A percentile compares a stretch with the other conserved stretches of the same genome.
Evolutionary conservation across 176 grass and related monocot species (phyloP).

Genomic region (Calamus simplicifolius): DNA sequence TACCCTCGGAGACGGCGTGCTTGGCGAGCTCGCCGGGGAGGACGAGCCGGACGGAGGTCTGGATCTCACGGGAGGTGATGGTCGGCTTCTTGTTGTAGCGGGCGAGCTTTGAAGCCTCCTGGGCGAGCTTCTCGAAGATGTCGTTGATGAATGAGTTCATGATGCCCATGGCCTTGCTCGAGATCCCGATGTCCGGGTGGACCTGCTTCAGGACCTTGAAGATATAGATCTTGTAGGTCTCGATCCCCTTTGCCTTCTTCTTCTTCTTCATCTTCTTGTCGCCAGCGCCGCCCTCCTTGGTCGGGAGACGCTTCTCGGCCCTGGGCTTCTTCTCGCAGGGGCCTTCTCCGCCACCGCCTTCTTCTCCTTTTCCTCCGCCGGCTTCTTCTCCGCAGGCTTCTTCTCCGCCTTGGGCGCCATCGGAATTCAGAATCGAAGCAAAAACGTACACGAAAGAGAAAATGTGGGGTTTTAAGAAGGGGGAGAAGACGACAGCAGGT

Average conservation of each 20-base stretch:
- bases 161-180: not conserved
- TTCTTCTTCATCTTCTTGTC: constrained; percentile 12
- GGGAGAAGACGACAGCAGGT: too few relatives aligned
- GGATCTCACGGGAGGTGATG: constrained; percentile 24
- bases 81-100: constrained; percentile 29
- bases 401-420: constrained; percentile 20
- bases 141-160: not conserved
- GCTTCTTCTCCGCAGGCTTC: constrained; percentile 12
- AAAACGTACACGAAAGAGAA: too few relatives aligned
- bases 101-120: not conserved
- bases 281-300: constrained; percentile 7
- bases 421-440: not conserved
- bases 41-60: constrained; percentile 24
- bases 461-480: too few relatives aligned
- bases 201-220: constrained; percentile 12
- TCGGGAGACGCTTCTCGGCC: constrained; percentile 28
- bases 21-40: constrained; percentile 25
- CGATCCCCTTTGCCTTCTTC: constrained; percentile 12
- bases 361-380: constrained; percentile 22
- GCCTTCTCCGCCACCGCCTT: constrained; percentile 1
- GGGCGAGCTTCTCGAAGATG: not conserved
- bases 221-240: constrained; percentile 7
- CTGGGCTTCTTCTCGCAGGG: constrained; percentile 30
- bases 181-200: constrained; percentile 9
- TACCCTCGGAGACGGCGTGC: constrained; percentile 26